Evolutionary conservation across 805 yeast species (phyloP).

Genomic region (Wickerhamomyces hampshirensis): DNA sequence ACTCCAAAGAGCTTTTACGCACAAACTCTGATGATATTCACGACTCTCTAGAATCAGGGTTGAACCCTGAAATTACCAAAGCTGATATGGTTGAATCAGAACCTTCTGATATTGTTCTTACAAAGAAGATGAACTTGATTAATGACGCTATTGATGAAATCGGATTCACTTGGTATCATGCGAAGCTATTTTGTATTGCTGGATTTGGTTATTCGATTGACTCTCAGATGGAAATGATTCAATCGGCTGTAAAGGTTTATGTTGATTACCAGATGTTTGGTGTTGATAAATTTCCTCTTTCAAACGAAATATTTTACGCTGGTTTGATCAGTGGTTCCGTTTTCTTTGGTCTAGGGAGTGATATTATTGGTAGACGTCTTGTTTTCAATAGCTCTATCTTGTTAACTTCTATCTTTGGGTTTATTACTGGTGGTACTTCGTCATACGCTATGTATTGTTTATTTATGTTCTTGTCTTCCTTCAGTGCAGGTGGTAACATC

Average conservation of each 20-base stretch:
- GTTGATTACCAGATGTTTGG: slow-evolving; percentile 40
- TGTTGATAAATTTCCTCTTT: slow-evolving; percentile 37
- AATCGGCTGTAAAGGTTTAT: slow-evolving; percentile 39
- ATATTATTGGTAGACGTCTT: slow-evolving; percentile 45
- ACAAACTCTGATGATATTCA: too few species aligned
- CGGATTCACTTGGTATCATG: slow-evolving; percentile 53
- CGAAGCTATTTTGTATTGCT: slow-evolving; percentile 39
- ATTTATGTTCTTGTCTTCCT: slow-evolving; percentile 38
- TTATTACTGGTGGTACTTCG: slow-evolving; percentile 45
- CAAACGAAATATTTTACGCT: slow-evolving; percentile 41
- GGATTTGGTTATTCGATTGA: slow-evolving; percentile 52
- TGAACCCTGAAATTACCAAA: too few species aligned
- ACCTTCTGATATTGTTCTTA: slow-evolving; percentile 24
- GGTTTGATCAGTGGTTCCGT: slow-evolving; percentile 46
- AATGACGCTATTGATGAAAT: slow-evolving; percentile 56
- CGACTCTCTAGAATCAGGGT: slow-evolving; percentile 4
- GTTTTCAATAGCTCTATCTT: slow-evolving; percentile 45
- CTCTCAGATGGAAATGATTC: slow-evolving; percentile 44
- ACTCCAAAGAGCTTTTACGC: too few species aligned
- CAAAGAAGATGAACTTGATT: slow-evolving; percentile 37
- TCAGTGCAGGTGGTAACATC: slow-evolving; percentile 49
- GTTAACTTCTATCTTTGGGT: slow-evolving; percentile 40
- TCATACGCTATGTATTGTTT: slow-evolving; percentile 43
- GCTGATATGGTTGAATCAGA: too few species aligned
- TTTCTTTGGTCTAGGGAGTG: slow-evolving; percentile 48